These are phyloP conservation scores for Didymella segeticola DNA, from an alignment of 2,329 filamentous ascomycete species.

Conservation along the genomic window DNA sequence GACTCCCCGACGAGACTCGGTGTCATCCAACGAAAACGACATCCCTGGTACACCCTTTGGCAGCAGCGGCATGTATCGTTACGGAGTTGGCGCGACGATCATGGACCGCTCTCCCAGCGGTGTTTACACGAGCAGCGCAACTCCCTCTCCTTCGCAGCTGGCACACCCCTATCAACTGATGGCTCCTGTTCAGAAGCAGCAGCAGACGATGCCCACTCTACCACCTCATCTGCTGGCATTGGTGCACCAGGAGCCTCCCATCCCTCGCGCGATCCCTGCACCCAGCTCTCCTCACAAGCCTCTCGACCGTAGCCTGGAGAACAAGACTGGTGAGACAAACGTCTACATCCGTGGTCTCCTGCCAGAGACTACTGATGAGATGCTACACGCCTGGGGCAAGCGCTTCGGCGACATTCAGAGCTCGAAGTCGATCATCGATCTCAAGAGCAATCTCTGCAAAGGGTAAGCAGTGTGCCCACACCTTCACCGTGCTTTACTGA, in stretches of 20 bases:
- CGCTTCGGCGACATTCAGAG: conserved; percentile 95
- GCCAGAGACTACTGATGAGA: conserved; percentile 92
- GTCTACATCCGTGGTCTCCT: conserved; percentile 97
- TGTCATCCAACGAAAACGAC: conserved; percentile 61
- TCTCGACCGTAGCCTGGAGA: conserved; percentile 92
- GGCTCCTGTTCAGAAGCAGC: conserved; percentile 48
- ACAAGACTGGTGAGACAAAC: conserved; percentile 93
- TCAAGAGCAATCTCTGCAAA: conserved; percentile 91
- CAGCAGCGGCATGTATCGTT: conserved; percentile 54
- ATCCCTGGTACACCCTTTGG: conserved; percentile 57
- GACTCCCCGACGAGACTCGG: conserved; percentile 59
- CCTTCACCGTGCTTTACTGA: conserved; percentile 14
- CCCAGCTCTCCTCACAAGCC: conserved; percentile 86
- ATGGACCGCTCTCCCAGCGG: conserved; percentile 58
- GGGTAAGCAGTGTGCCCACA: conserved; percentile 65
- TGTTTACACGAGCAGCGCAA: conserved; percentile 56
- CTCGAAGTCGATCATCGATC: conserved; percentile 98
- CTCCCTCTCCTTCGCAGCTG: conserved; percentile 58
- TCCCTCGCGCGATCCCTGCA: conserved; percentile 89
- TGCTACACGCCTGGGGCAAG: conserved; percentile 79
- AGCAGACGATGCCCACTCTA: conserved; percentile 48
- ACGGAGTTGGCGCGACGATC: conserved; percentile 54
- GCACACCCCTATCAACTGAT: conserved; percentile 53
- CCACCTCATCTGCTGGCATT: conserved; percentile 55
- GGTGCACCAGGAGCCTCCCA: conserved; percentile 73